Base-by-base conservation (phyloP, 176 grass and related monocot genomes). In the Musa acuminata region DNA sequence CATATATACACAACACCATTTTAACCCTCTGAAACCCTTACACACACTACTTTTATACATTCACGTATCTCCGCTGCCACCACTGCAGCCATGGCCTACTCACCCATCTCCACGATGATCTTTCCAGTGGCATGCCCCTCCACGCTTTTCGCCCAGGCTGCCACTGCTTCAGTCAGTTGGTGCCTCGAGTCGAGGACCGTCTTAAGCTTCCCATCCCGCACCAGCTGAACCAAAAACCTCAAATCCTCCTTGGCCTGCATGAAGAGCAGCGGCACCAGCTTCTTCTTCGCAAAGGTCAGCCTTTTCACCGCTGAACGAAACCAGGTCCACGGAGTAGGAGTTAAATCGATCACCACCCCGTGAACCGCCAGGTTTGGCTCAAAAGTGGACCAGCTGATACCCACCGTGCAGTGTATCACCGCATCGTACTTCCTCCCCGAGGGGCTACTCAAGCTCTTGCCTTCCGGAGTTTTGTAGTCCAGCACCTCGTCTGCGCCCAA, bases 101-200 rank as follows among this genome's bases (percentile, higher is more conserved):
- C 21, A 13, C 13, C 24, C 68, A 87, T 35, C 80, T 91, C 79
- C 1, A 91, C 60, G 49, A 91, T 76, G 49, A 91, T 85, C 80
- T 96, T 96, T 21, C 92, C 92, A 0, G 81, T 91, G 8, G 82
- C 79, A 48, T 87, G 92, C 2, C 92, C 88, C 13, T 89, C 86
- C 65, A 89, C 89, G 78, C 92, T 96, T 84, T 11, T 91, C 13
- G 76, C 74, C 92, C 88, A 91, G 0, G 88, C 88, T 51, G 81
- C 78, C 7, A 20, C 43, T 3, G 62, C 85, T 1, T 89, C 85
- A 1, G 75, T 75, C 75, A 87, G 54, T 1, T 79, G 72, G 54
- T 83, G 76, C 54, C 25, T 89, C 0, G 88, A 89, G 62, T 96
- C 86, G 0, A 96, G 50, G 72, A 89, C 1, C 0, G 88, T 91